Base-by-base conservation (phyloP, 2,329 filamentous ascomycete genomes). In the Apiospora kogelbergensis region DNA sequence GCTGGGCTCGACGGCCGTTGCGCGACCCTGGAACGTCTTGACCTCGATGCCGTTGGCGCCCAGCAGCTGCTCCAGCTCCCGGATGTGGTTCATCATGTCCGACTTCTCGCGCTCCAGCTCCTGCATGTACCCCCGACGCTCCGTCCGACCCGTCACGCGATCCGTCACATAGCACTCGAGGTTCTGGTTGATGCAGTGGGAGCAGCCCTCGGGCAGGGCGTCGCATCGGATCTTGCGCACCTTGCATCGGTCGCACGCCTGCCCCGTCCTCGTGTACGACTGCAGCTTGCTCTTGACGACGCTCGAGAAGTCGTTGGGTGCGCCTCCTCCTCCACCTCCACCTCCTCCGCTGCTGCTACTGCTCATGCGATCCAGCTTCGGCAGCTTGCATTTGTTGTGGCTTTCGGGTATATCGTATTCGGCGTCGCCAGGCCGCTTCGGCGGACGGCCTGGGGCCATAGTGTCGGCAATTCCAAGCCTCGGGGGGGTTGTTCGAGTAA, bases 171-270 rank as follows among this genome's bases (percentile, higher is more conserved):
- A 91, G 81, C 94, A 97, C 76, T 93, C 88, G 74, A 92, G 89
- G 72, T 89, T 90, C 77, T 93, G 92, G 79, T 91, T 90, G 74
- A 89, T 83, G 82, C 94, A 97, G 75, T 93, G 91, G 71, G 92
- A 93, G 81, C 94, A 97, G 71, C 93, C 94, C 73, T 93, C 91
- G 41, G 91, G 89, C 48, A 92, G 85, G 67, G 90, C 91, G 82
- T 97, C 94, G 84, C 94, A 97, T 77, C 93, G 89, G 75, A 97
- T 97, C 81, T 97, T 97, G 74, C 94, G 89, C 80, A 93, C 91
- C 87, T 95, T 96, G 86, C 94, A 97, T 68, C 94, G 87, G 81
- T 97, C 93, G 84, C 93, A 97, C 41, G 93, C 93, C 81, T 97
- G 93, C 11, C 93, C 93, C 0, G 93, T 97, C 69, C 87, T 83